Evolutionary conservation across 2,329 filamentous ascomycete species (phyloP), one percentile per base, ranked within the genome.

Genomic region (Tolypocladium ovalisporum): DNA sequence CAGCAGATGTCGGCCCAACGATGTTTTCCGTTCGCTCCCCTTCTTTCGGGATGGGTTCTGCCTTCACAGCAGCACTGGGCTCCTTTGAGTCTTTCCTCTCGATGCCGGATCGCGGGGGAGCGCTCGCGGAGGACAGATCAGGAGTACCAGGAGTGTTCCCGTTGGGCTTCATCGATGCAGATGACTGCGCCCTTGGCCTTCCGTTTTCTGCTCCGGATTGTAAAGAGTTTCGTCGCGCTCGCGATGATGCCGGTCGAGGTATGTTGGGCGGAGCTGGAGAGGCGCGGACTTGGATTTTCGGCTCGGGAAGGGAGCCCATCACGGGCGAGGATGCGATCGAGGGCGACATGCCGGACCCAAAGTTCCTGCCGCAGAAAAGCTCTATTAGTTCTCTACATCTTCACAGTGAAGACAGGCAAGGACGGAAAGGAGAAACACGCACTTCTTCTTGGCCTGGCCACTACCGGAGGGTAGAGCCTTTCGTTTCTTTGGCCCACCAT

Each of bases 381-480:
- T 49, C 52, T n/a, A 55, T 66, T 60, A 66, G 56, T 54, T n/a
- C 17, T 39, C 56, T 12, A 34, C 32, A 34, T 5, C 32, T 34
- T n/a, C n/a, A 2, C 27, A 37, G 2, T 17, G n/a, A 39, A 39
- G 35, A 13, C 9, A 51, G n/a, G n/a, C 17, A 52, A 40, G 27
- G n/a, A 54, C 32, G 19, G 13, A 3, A 35, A 32, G 9, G 51
- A 39, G 27, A 29, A 42, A 34, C 10, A 74, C 79, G 66, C 79
- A 89, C 88, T 85, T 93, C 75, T 92, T 96, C 74, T 93, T 92
- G 35, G 83, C 71, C 62, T 84, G 83, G n/a, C 83, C 79, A 62
- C 89, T 89, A 4, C 83, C 81, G 2, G 83, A 80, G 58, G 75
- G 83, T 59, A 80, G 76, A 62, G 75, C 88, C 79, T 79, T 92